A percentile compares a stretch with the other conserved stretches of the same genome.
These are phyloP conservation scores for Diaporthe eres DNA, from an alignment of 2,329 filamentous ascomycete genomes.

Conservation along the genomic window DNA sequence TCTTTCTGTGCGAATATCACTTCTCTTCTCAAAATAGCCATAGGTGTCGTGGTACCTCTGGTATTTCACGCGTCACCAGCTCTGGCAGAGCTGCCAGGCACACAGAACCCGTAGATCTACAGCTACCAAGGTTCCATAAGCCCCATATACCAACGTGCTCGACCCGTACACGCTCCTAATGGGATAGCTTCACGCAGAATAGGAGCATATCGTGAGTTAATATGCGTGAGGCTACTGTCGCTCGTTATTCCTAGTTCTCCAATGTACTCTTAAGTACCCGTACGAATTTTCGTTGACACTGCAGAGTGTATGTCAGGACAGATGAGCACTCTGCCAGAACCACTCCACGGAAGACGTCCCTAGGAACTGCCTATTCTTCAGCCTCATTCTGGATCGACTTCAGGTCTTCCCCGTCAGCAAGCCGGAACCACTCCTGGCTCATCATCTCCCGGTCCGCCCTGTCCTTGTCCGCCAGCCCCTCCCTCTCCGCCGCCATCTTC, in stretches of 20 bases:
- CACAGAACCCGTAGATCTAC: not conserved
- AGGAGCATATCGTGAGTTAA: not conserved
- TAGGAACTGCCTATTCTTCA: not conserved
- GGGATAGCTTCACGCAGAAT: not conserved
- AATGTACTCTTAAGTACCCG: not conserved
- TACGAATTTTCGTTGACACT: not conserved
- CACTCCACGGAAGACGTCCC: not conserved
- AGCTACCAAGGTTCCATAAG: not conserved
- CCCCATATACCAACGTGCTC: not conserved
- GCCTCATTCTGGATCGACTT: conserved; percentile 21
- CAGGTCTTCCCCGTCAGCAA: conserved; percentile 34
- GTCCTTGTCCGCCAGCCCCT: conserved; percentile 37
- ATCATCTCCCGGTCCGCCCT: conserved; percentile 43
- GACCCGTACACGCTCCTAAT: not conserved
- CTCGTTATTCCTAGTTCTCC: not conserved
- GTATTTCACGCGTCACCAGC: not conserved
- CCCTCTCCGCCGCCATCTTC: conserved; percentile 39
- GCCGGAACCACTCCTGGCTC: conserved; percentile 48
- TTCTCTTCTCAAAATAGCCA: not conserved
- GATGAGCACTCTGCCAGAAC: not conserved
- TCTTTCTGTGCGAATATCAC: too few species aligned
- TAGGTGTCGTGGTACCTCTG: not conserved
- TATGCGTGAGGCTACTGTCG: too few species aligned
- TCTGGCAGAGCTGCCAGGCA: not conserved
- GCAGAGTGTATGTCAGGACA: not conserved